phyloP scores from a whole-genome alignment of 768 basidiomycete species.

The Auricularia heimuer region DNA sequence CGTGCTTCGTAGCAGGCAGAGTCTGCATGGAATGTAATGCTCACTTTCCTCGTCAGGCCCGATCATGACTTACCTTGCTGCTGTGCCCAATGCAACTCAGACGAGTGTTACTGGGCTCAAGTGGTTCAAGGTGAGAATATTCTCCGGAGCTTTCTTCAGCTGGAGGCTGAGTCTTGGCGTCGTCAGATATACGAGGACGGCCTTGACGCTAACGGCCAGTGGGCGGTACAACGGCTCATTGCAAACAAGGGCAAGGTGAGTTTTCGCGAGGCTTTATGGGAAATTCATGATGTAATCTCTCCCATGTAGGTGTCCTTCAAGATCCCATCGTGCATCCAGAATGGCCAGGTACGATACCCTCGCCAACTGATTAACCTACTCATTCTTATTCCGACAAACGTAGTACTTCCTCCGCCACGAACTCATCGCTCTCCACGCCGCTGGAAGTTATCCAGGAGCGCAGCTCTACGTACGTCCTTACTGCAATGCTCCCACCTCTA shows the following conservation, averaged over 20 bases:
- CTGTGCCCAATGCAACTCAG: slow-evolving; percentile 36
- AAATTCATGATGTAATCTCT: no score
- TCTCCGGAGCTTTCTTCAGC: no score
- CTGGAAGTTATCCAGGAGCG: slow-evolving; percentile 40
- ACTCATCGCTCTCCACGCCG: slow-evolving; percentile 43
- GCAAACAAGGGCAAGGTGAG: slow-evolving; percentile 34
- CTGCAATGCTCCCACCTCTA: not conserved
- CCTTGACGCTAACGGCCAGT: slow-evolving; percentile 13
- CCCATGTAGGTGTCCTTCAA: slow-evolving; percentile 28
- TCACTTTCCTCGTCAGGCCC: not conserved
- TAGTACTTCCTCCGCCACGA: slow-evolving; percentile 42
- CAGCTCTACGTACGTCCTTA: slow-evolving; percentile 39
- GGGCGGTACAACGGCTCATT: slow-evolving; percentile 40
- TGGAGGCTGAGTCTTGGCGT: no score
- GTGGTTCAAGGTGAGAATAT: slow-evolving; percentile 34
- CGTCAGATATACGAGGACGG: slow-evolving; percentile 30
- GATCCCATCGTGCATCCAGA: slow-evolving; percentile 35
- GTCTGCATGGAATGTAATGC: not conserved
- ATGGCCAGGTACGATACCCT: slow-evolving; percentile 18
- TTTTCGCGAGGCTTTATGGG: no score
- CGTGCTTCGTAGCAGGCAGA: slow-evolving; percentile 38
- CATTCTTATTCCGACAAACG: not conserved
- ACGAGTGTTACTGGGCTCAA: slow-evolving; percentile 34
- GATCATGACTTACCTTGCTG: slow-evolving; percentile 25
- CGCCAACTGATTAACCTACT: not conserved